Evolutionary conservation across 768 basidiomycete species (phyloP), one percentile per base, ranked within the genome.

Genomic region (Rhodotorula kratochvilovae): DNA sequence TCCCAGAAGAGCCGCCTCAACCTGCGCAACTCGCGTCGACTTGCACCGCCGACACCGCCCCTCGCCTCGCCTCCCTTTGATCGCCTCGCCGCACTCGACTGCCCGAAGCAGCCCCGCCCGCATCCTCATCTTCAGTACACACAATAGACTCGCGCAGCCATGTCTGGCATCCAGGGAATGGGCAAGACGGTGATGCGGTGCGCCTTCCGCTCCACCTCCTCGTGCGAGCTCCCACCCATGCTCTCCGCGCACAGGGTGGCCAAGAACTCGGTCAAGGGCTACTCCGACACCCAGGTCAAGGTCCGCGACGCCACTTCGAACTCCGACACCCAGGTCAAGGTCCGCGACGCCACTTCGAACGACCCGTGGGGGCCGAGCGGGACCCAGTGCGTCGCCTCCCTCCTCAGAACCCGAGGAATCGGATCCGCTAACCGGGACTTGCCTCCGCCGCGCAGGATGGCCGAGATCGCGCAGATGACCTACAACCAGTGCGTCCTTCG

Each of bases 281-380:
- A 97, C 82, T 94, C 93, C 54, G 94, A 97, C 71, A 88, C 89
- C 0, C 92, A 98, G 82, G 87, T 90, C 54, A 98, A 98, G 81
- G 91, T 97, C 71, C 87, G 94, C 71, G 93, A 95, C 42, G 75
- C 71, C 0, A 76, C 75, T 35, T 63, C 59, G 39, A 76, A 76
- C 51, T n/a, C n/a, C n/a, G n/a, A n/a, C n/a, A n/a, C 89, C 0
- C 92, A 98, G 82, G 87, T 90, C 54, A 98, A 98, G 81, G 91
- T 97, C 71, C 87, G 94, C 71, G 93, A 95, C 42, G 75, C 71
- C 0, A 76, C 75, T 35, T 63, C 59, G 39, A 76, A 76, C 51
- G 95, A 98, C 80, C 91, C 95, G 17, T 96, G 93, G 92, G 95
- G 95, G 0, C 95, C 95, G 10, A 90, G 90, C 15, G 94, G 95